phyloP scores from a whole-genome alignment of 2,329 filamentous ascomycete species.

The Diplodia mutila region DNA sequence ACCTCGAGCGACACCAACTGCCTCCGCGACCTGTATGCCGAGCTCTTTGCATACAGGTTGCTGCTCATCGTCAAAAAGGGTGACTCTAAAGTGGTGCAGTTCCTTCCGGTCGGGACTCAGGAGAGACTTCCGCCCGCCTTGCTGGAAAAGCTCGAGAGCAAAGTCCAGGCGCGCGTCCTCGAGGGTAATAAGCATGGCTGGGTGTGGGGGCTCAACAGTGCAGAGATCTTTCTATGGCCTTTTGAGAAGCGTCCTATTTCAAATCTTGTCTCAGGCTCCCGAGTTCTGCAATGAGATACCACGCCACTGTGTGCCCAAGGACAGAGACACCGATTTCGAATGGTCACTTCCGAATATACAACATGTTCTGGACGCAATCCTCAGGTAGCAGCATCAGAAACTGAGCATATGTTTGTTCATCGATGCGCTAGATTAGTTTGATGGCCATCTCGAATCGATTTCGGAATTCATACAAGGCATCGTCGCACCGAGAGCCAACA shows the following conservation, averaged over 20 bases:
- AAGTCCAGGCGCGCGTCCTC: too few species aligned
- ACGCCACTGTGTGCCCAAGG: not conserved
- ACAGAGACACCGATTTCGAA: not conserved
- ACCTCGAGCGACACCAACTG: too few species aligned
- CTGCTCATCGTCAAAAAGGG: too few species aligned
- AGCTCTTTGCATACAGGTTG: too few species aligned
- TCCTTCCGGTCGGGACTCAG: too few species aligned
- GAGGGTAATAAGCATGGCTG: too few species aligned
- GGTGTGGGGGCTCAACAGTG: conserved; percentile 36
- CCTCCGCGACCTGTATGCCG: too few species aligned
- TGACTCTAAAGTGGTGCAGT: too few species aligned
- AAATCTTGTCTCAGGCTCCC: conserved; percentile 30
- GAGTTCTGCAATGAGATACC: not conserved
- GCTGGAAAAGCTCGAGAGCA: too few species aligned
- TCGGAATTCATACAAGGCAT: not conserved
- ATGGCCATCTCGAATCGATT: not conserved
- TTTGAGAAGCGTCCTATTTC: conserved; percentile 42
- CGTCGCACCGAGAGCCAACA: not conserved
- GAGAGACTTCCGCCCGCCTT: too few species aligned
- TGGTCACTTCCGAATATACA: not conserved
- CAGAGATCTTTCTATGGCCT: conserved; percentile 50
- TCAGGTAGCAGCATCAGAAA: not conserved
- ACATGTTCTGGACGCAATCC: not conserved
- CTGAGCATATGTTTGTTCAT: not conserved
- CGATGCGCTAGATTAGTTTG: conserved; percentile 16